These are phyloP conservation scores for Pilasporangium apinafurcum DNA, from an alignment of 352 stramenopile species.

Conservation along the genomic window DNA sequence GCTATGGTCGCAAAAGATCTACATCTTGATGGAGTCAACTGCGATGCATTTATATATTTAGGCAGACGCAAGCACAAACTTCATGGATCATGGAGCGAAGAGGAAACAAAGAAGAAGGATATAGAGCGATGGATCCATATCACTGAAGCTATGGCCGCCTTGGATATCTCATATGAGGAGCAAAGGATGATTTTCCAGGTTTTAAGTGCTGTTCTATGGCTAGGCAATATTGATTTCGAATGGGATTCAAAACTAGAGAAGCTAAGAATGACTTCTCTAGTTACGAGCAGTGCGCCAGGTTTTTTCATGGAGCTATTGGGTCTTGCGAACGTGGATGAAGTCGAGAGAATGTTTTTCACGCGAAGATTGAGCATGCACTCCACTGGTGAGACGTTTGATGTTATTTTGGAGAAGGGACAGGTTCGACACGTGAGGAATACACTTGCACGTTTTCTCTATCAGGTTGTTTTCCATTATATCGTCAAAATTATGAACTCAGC, in stretches of 20 bases:
- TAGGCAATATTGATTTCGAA: constrained; percentile 60
- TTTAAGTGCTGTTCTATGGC: constrained; percentile 62
- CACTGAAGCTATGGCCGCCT: constrained; percentile 32
- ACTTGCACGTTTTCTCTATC: constrained; percentile 54
- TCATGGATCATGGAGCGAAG: constrained; percentile 13
- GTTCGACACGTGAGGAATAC: constrained; percentile 40
- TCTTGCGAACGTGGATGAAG: constrained; percentile 12
- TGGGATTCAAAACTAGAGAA: constrained; percentile 12
- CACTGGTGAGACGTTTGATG: constrained; percentile 47
- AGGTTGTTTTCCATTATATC: constrained; percentile 38
- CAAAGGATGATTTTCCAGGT: constrained; percentile 52
- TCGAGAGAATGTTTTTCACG: constrained; percentile 41
- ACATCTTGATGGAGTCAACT: constrained; percentile 22
- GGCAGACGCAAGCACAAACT: constrained; percentile 24
- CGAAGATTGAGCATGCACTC: constrained; percentile 33
- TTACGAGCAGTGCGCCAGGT: constrained; percentile 4
- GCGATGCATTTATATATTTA: constrained; percentile 47
- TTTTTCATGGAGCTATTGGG: constrained; percentile 30
- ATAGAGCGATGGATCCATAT: constrained; percentile 61
- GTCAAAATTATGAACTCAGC: constrained; percentile 37
- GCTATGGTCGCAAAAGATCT: constrained; percentile 25
- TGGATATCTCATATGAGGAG: constrained; percentile 26
- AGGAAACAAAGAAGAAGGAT: constrained; percentile 48
- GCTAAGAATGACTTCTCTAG: constrained; percentile 17
- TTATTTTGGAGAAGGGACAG: constrained; percentile 39